Evolutionary conservation across 805 yeast genomes (phyloP).

Genomic region (Spathaspora passalidarum): DNA sequence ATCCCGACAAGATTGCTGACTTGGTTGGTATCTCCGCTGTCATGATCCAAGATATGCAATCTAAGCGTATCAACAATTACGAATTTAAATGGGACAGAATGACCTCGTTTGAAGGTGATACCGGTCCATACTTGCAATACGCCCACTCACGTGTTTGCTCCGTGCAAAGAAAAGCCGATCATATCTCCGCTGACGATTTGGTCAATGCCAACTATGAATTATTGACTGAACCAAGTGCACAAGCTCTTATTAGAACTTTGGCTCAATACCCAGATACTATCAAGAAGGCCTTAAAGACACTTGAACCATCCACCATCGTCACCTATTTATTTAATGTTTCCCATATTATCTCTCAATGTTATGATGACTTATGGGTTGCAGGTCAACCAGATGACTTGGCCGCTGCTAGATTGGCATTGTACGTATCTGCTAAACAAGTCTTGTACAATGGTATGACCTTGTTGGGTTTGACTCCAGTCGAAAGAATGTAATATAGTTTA

Average conservation of each 20-base stretch:
- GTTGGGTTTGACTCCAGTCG: slow-evolving; percentile 96
- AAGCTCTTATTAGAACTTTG: slow-evolving; percentile 67
- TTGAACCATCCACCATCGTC: slow-evolving; percentile 91
- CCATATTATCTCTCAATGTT: slow-evolving; percentile 94
- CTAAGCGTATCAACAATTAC: slow-evolving; percentile 94
- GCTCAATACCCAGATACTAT: slow-evolving; percentile 91
- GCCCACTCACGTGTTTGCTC: slow-evolving; percentile 97
- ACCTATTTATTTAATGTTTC: slow-evolving; percentile 90
- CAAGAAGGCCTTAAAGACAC: slow-evolving; percentile 75
- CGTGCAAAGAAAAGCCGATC: slow-evolving; percentile 78
- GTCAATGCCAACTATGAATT: slow-evolving; percentile 54
- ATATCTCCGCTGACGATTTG: slow-evolving; percentile 38
- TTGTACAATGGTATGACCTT: slow-evolving; percentile 84
- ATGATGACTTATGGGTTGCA: slow-evolving; percentile 93
- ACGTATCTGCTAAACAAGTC: slow-evolving; percentile 85
- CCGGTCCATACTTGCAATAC: slow-evolving; percentile 97
- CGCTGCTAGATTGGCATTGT: slow-evolving; percentile 86
- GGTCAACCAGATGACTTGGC: slow-evolving; percentile 90
- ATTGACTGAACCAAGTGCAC: slow-evolving; percentile 70
- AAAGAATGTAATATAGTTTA: slow-evolving; percentile 68
- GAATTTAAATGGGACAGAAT: slow-evolving; percentile 97
- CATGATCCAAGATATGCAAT: slow-evolving; percentile 98
- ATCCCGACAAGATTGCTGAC: slow-evolving; percentile 94
- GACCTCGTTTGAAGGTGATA: slow-evolving; percentile 98
- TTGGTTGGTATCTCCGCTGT: slow-evolving; percentile 95